Evolutionary conservation across 495 filamentous ascomycete genomes (phyloP).

Genomic region (Cladorrhinum samala): DNA sequence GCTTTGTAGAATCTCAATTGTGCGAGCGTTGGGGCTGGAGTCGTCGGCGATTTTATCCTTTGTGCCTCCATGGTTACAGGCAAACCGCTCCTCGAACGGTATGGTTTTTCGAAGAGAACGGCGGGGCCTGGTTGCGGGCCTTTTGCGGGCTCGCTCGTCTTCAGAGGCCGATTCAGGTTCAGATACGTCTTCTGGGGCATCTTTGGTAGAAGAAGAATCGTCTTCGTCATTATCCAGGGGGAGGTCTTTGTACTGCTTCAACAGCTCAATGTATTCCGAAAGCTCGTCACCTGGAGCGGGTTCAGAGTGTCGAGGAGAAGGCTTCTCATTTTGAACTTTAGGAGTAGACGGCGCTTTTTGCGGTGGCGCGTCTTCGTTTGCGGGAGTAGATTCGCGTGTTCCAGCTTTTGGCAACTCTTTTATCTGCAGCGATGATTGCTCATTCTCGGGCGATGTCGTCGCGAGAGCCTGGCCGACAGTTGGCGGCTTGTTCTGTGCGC

Average conservation of each 20-base stretch:
- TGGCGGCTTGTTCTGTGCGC: not conserved
- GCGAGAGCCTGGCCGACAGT: not conserved
- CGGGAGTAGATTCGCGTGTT: not conserved
- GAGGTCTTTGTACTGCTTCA: conserved; percentile 31
- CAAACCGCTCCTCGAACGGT: conserved; percentile 35
- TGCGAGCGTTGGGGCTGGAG: conserved; percentile 58
- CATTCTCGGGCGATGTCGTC: conserved; percentile 26
- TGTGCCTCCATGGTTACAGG: conserved; percentile 38
- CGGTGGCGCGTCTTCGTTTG: conserved; percentile 10
- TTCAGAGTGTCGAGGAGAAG: no score
- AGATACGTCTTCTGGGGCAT: conserved; percentile 6
- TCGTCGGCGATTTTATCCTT: conserved; percentile 17
- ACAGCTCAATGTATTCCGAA: conserved; percentile 27
- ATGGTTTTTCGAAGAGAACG: conserved; percentile 14
- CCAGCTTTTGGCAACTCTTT: conserved; percentile 18
- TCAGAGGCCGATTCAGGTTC: conserved; percentile 19
- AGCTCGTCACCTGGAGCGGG: conserved; percentile 25
- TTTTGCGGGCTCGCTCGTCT: conserved; percentile 21
- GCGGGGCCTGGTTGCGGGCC: not conserved
- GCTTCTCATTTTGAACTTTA: not conserved
- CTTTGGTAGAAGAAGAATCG: conserved; percentile 18
- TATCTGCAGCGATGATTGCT: conserved; percentile 26
- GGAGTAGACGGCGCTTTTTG: not conserved
- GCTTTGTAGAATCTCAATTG: conserved; percentile 71
- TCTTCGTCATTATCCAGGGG: conserved; percentile 35